Conservation (phyloP, 305 asterid genomes). For the Salvia sclarea region DNA sequence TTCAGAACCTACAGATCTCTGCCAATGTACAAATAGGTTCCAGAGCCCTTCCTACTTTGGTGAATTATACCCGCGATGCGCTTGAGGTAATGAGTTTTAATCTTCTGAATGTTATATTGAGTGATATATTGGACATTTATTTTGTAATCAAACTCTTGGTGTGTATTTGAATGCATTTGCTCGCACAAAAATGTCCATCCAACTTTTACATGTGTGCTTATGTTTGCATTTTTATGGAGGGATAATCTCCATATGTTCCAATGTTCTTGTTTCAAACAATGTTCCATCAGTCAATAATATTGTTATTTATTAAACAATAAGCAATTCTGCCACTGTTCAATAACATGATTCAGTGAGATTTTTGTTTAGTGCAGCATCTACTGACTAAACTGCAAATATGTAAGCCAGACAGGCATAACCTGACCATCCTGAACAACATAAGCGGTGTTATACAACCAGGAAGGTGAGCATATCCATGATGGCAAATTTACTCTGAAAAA, state of each 20-base stretch:
- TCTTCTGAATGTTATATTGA: not conserved
- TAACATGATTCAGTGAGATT: not conserved
- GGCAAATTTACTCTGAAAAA: not conserved
- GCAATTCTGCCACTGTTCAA: not conserved
- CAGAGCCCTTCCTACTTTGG: constrained; percentile 73
- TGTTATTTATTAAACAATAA: not conserved
- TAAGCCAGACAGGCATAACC: constrained; percentile 52
- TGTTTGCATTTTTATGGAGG: no score
- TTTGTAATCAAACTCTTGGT: no score
- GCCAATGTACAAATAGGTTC: constrained; percentile 64
- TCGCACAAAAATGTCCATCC: not conserved
- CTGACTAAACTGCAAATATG: constrained; percentile 47
- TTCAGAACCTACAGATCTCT: constrained; percentile 52
- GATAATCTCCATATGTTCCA: no score
- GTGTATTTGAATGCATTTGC: not conserved
- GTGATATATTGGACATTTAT: not conserved
- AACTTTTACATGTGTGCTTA: not conserved
- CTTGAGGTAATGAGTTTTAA: constrained; percentile 48
- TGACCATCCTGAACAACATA: constrained; percentile 57
- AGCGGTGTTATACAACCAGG: constrained; percentile 71
- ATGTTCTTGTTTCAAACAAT: no score
- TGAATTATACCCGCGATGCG: constrained; percentile 58
- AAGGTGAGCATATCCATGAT: constrained; percentile 44
- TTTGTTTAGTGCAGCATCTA: constrained; percentile 42
- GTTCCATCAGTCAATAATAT: no score